phyloP scores from a whole-genome alignment of 345 rosid species.

The Ceriops decandra region DNA sequence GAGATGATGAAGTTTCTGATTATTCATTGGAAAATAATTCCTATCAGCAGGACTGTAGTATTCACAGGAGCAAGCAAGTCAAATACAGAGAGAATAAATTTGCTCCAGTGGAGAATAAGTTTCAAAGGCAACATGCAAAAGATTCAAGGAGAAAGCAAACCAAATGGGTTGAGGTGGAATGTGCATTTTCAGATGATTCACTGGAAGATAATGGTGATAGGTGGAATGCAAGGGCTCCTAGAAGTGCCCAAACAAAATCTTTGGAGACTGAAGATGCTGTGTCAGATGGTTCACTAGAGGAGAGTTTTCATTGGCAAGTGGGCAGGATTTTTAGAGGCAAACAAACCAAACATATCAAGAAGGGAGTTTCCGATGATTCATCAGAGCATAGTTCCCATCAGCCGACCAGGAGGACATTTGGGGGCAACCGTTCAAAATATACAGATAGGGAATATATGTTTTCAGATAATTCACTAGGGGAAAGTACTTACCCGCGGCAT shows the following conservation, averaged over 20 bases:
- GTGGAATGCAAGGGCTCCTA: conserved; percentile 14
- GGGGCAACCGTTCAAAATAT: conserved; percentile 17
- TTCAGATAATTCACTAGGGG: conserved; percentile 29
- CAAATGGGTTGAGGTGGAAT: conserved; percentile 29
- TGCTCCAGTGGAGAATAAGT: conserved; percentile 37
- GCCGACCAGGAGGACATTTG: conserved; percentile 5
- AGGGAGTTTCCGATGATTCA: conserved; percentile 31
- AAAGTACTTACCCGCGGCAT: conserved; percentile 7
- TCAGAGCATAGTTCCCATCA: conserved; percentile 19
- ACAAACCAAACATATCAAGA: conserved; percentile 9
- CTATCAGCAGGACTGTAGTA: conserved; percentile 24
- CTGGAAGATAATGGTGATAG: conserved; percentile 24
- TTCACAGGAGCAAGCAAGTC: conserved; percentile 27
- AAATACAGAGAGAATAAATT: conserved; percentile 41
- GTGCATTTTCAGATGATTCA: conserved; percentile 40
- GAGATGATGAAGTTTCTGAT: conserved; percentile 32
- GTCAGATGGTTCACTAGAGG: conserved; percentile 38
- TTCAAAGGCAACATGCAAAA: conserved; percentile 32
- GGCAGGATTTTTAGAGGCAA: conserved; percentile 16
- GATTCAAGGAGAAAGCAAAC: conserved; percentile 28
- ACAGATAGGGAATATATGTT: conserved; percentile 8
- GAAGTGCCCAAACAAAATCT: conserved; percentile 20
- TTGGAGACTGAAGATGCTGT: neutral
- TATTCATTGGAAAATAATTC: conserved; percentile 24
- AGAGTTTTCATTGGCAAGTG: conserved; percentile 6